Conservation (phyloP, 192 early-diverging fungal genomes). For the Entomortierella chlamydospora region DNA sequence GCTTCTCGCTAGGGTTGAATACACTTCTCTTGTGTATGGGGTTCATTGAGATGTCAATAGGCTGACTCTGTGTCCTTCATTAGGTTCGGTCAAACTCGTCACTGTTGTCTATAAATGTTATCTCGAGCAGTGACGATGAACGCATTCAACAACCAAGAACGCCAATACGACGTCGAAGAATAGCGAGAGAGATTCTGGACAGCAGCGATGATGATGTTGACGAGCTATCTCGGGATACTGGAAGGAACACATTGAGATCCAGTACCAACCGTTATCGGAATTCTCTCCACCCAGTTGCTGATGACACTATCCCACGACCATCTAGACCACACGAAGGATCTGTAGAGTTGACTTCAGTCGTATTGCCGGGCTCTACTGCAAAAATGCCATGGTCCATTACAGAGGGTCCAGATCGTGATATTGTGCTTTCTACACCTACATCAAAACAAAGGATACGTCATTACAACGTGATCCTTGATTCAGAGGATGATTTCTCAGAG, state of each 20-base stretch:
- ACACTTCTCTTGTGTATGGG: no score
- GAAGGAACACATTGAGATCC: background rate
- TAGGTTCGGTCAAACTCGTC: slow-evolving; percentile 4
- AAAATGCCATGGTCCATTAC: slow-evolving; percentile 46
- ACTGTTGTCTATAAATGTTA: slow-evolving; percentile 15
- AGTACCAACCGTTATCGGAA: background rate
- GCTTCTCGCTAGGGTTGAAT: no score
- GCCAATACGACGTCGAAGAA: background rate
- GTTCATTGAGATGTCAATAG: background rate
- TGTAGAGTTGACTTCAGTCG: background rate
- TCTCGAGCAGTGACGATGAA: slow-evolving; percentile 32
- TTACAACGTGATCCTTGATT: slow-evolving; percentile 34
- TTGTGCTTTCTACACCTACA: slow-evolving; percentile 43
- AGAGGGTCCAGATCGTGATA: slow-evolving; percentile 34
- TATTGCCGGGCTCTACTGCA: background rate
- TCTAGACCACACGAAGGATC: background rate
- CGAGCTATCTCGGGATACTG: slow-evolving; percentile 18
- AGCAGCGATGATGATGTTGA: slow-evolving; percentile 34
- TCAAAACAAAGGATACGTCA: slow-evolving; percentile 33
- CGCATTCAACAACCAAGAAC: background rate
- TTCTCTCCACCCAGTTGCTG: slow-evolving; percentile 9
- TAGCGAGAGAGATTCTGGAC: background rate
- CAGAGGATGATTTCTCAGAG: slow-evolving; percentile 35
- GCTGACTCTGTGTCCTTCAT: background rate
- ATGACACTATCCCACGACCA: slow-evolving; percentile 24